Evolutionary conservation across 768 basidiomycete species (phyloP).

Genomic region (Dictyophora rubrovolvata): DNA sequence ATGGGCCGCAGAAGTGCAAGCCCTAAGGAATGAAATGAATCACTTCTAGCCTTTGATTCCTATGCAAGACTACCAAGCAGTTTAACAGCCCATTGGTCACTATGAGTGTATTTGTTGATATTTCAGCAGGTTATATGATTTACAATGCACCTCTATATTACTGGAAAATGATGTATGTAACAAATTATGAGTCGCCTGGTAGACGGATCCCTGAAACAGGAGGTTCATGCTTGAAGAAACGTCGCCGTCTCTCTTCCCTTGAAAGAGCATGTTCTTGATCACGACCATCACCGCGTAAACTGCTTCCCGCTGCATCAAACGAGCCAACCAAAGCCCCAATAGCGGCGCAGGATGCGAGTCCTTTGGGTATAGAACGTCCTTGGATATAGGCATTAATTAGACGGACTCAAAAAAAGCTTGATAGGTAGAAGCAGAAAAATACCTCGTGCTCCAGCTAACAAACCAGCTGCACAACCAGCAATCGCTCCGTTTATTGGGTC

Average conservation of each 20-base stretch:
- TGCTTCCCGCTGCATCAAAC: conserved; percentile 68
- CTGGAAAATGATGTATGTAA: background rate
- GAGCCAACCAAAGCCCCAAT: conserved; percentile 74
- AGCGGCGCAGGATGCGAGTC: conserved; percentile 66
- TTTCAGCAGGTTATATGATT: background rate
- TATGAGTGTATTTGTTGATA: background rate
- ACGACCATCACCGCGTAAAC: conserved; percentile 34
- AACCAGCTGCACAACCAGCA: conserved; percentile 89
- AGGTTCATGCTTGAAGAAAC: conserved; percentile 71
- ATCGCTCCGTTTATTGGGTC: conserved; percentile 77
- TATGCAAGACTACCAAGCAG: conserved; percentile 31
- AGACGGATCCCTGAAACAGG: conserved; percentile 24
- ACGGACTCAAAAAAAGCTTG: background rate
- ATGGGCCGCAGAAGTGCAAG: conserved; percentile 32
- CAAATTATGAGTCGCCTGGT: conserved; percentile 1
- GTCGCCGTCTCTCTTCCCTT: conserved; percentile 60
- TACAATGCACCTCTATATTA: background rate
- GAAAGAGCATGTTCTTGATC: conserved; percentile 18
- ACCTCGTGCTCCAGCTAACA: conserved; percentile 83
- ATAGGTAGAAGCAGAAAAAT: conserved; percentile 16
- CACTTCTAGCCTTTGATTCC: conserved; percentile 32
- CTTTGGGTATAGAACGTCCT: conserved; percentile 82
- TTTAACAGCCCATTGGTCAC: background rate
- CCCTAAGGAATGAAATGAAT: conserved; percentile 29
- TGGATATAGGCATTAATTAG: conserved; percentile 12